These are phyloP conservation scores for Emmonsiellopsis sp. DNA, from an alignment of 2,329 filamentous ascomycete genomes.

Conservation along the genomic window DNA sequence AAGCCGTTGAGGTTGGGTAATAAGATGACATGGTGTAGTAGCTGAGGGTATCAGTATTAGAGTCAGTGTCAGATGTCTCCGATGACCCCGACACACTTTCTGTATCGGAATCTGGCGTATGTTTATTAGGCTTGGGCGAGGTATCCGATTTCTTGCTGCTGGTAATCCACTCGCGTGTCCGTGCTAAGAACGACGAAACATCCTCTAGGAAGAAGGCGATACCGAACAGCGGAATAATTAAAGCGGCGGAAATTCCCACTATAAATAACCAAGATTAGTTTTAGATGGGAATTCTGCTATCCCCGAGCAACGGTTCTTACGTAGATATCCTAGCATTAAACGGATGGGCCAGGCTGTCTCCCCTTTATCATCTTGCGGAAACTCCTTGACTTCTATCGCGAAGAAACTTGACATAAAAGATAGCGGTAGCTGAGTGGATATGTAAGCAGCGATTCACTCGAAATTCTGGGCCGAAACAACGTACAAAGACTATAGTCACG, in stretches of 20 bases:
- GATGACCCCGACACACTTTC: no score
- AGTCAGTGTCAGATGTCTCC: no score
- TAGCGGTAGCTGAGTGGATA: neutral
- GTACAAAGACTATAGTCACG: neutral
- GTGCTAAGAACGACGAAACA: neutral
- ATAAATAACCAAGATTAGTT: neutral
- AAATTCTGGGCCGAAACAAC: neutral
- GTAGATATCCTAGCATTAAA: neutral
- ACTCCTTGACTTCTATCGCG: neutral
- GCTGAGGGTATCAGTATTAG: no score
- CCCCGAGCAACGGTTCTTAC: neutral
- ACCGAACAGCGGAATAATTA: neutral
- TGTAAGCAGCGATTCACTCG: neutral
- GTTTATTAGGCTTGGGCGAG: no score
- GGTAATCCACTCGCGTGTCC: neutral
- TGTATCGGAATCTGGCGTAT: no score
- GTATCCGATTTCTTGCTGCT: neutral
- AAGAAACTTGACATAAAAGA: neutral
- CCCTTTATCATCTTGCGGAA: neutral
- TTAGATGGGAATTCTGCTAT: no score
- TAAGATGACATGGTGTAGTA: no score
- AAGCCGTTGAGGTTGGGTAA: no score
- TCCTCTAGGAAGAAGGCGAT: neutral
- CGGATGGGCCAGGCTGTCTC: neutral
- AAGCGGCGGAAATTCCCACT: neutral